These are phyloP conservation scores for Penicillium canescens DNA, from an alignment of 495 filamentous ascomycete genomes.

Conservation along the genomic window DNA sequence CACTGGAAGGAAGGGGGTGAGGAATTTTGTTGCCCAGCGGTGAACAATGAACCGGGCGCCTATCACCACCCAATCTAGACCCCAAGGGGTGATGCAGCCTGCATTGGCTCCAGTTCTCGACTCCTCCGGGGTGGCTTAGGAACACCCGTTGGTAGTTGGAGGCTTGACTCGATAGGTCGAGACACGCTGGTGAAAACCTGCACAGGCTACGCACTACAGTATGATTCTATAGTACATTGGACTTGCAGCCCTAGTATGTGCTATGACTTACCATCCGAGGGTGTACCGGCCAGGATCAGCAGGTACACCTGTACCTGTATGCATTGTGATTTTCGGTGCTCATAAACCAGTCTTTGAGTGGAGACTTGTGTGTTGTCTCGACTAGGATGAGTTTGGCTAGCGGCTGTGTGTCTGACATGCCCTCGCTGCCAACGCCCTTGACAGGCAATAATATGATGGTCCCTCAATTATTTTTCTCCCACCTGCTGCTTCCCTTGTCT, in stretches of 20 bases:
- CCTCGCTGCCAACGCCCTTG: no score
- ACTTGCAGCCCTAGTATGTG: no score
- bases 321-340: no score
- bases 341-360: no score
- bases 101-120: not conserved
- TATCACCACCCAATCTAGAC: slow-evolving; percentile 17
- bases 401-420: no score
- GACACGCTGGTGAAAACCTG: not conserved
- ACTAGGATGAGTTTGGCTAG: no score
- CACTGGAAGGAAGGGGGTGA: slow-evolving; percentile 19
- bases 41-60: slow-evolving; percentile 27
- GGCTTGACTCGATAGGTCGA: not conserved
- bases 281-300: no score
- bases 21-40: slow-evolving; percentile 42
- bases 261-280: no score
- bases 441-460: not conserved
- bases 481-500: not conserved
- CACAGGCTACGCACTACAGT: no score
- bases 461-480: slow-evolving; percentile 10
- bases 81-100: slow-evolving; percentile 13
- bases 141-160: not conserved
- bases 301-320: no score
- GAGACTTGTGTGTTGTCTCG: no score
- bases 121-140: not conserved
- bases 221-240: no score